phyloP scores from a whole-genome alignment of 2,329 filamentous ascomycete species.

The Nigrospora oryzae region DNA sequence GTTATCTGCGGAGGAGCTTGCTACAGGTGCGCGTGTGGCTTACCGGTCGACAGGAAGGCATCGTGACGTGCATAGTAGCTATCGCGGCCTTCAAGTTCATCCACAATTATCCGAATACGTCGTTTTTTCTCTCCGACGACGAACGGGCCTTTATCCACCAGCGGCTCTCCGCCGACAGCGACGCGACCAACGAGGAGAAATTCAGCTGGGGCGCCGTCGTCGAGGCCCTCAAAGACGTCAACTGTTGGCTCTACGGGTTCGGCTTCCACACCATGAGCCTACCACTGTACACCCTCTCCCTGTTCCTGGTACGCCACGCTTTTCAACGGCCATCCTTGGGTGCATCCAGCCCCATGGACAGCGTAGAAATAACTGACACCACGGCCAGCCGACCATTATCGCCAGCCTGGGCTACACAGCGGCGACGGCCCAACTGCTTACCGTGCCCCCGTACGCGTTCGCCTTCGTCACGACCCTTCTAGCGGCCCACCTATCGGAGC shows the following conservation, averaged over 20 bases:
- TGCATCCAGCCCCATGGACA: no score
- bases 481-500: no score
- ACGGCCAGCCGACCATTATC: constrained; percentile 50
- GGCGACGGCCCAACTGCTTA: constrained; percentile 50
- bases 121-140: constrained; percentile 35
- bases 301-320: constrained; percentile 40
- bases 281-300: constrained; percentile 45
- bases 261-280: constrained; percentile 67
- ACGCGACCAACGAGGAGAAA: constrained; percentile 58
- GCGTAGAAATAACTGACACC: no score
- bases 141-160: constrained; percentile 34
- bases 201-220: constrained; percentile 62
- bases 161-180: constrained; percentile 39
- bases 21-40: no score
- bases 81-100: constrained; percentile 40
- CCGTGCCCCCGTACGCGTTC: constrained; percentile 52
- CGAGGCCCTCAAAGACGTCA: constrained; percentile 57
- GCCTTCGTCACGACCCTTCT: no score
- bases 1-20: constrained; percentile 22
- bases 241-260: constrained; percentile 65
- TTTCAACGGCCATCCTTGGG: no score
- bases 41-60: no score
- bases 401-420: constrained; percentile 40
- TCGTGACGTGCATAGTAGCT: constrained; percentile 37
- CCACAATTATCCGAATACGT: constrained; percentile 47